Evolutionary conservation across 192 early-diverging fungal genomes (phyloP), one percentile per base, ranked within the genome.

Genomic region (Backusella mclennaniae): DNA sequence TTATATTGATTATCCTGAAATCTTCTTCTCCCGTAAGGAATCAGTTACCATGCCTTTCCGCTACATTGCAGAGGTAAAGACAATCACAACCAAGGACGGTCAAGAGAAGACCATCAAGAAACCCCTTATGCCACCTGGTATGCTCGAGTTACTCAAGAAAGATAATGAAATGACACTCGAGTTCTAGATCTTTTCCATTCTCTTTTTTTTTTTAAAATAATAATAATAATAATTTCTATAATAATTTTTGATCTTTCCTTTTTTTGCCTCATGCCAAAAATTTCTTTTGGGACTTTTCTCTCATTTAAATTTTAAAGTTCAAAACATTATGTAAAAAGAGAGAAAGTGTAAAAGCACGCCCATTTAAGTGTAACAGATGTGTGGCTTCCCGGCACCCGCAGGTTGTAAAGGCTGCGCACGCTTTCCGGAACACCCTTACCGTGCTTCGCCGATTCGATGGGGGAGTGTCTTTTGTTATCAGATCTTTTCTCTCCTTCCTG

Each of bases 11-110:
- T 84, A 87, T 46, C 94, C 94, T 8, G 91, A 93, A 63, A 89
- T 94, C 46, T 81, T 83, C 69, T 81, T 95, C 46, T 80, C 84
- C 56, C 92, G 89, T 77, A 84, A 86, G 42, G 92, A 95, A 78
- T 88, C 87, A 7, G 93, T 93, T 1, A 88, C 90, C 15, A 89
- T 95, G 91, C 94, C 94, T 6, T 95, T 94, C 85, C 79, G 94
- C 19, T 95, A 94, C 56, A 85, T 95, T 74, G 85, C 87, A 12
- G 76, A 86, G 33, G 74, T 70, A 11, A 80, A 76, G 66, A 76
- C 79, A 19, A 41, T 84, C 38, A 77, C 74, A 35, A 79, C 73
- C 1, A 80, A 82, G 17, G 73, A 77, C 36, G 79, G 84, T 17
- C 79, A 79, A 87, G 80, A 69, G 41, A 87, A 82, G 73, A 80